Conservation (phyloP, 2,329 filamentous ascomycete genomes). For the Colletotrichum simmondsii region DNA sequence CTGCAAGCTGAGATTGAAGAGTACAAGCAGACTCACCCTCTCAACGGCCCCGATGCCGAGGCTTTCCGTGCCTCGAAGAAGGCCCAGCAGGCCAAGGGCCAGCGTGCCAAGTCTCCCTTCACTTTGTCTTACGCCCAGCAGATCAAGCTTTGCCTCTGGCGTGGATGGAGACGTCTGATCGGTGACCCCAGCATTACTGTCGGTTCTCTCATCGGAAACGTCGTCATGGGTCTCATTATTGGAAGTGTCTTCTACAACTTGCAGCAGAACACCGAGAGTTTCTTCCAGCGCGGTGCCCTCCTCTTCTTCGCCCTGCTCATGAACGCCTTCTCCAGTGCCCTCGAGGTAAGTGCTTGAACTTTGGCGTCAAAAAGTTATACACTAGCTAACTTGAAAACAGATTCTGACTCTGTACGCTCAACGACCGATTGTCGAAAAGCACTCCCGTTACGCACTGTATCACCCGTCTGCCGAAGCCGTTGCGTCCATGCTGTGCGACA, state of each 20-base stretch:
- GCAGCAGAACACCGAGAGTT: conserved; percentile 71
- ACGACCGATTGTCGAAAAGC: conserved; percentile 92
- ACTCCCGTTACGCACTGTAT: conserved; percentile 86
- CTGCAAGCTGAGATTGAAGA: conserved; percentile 66
- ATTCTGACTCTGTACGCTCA: conserved; percentile 89
- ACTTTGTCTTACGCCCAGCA: conserved; percentile 84
- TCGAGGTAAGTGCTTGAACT: conserved; percentile 66
- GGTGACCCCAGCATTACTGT: conserved; percentile 82
- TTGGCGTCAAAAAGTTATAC: neutral
- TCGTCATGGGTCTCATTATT: conserved; percentile 81
- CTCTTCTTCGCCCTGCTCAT: conserved; percentile 90
- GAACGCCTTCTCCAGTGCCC: conserved; percentile 83
- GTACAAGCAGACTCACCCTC: conserved; percentile 64
- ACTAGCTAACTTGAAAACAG: conserved; percentile 44
- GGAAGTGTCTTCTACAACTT: conserved; percentile 86
- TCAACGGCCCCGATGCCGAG: conserved; percentile 66
- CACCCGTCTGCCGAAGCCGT: conserved; percentile 91
- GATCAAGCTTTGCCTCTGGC: conserved; percentile 80
- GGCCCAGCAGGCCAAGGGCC: conserved; percentile 65
- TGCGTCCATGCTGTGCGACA: conserved; percentile 85
- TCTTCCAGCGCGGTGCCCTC: conserved; percentile 82
- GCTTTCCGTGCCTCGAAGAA: conserved; percentile 66
- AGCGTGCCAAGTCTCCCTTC: conserved; percentile 80
- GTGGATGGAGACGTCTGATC: conserved; percentile 80
- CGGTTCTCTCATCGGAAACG: conserved; percentile 76